phyloP scores from a whole-genome alignment of 306 rosid species.

The Carpinus viminea region DNA sequence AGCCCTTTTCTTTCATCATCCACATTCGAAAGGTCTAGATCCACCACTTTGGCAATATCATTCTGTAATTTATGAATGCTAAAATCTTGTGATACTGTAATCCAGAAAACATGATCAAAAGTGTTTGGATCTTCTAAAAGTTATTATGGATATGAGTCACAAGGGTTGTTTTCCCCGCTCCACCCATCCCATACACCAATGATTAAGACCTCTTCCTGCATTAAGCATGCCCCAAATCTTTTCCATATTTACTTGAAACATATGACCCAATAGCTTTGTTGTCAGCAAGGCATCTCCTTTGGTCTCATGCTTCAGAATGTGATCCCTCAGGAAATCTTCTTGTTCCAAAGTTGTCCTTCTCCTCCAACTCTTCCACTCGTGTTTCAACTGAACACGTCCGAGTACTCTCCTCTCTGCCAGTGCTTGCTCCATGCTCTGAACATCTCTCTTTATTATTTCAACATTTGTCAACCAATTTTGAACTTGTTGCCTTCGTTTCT shows the following conservation, averaged over 20 bases:
- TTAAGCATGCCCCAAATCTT: conserved; percentile 11
- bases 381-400: conserved; percentile 4
- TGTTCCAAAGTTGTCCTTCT: conserved; percentile 27
- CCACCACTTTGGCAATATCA: conserved; percentile 25
- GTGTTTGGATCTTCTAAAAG: conserved; percentile 7
- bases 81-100: conserved; percentile 27
- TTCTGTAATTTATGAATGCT: conserved; percentile 25
- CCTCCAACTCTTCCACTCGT: conserved; percentile 16
- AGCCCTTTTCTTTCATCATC: conserved; percentile 29
- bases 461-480: conserved; percentile 30
- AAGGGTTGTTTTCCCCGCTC: conserved; percentile 40
- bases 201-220: background rate
- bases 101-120: conserved; percentile 26
- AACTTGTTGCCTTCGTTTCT: conserved; percentile 27
- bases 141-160: conserved; percentile 17
- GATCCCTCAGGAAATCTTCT: conserved; percentile 32
- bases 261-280: conserved; percentile 27
- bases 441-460: conserved; percentile 27
- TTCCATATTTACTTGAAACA: conserved; percentile 12
- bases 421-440: conserved; percentile 7
- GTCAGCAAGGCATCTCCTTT: conserved; percentile 32
- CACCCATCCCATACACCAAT: conserved; percentile 42
- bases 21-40: conserved; percentile 17
- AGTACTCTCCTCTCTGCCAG: conserved; percentile 19
- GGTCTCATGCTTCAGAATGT: conserved; percentile 17